Conservation (phyloP, 2,329 filamentous ascomycete genomes). For the Colletotrichum liriopes region DNA sequence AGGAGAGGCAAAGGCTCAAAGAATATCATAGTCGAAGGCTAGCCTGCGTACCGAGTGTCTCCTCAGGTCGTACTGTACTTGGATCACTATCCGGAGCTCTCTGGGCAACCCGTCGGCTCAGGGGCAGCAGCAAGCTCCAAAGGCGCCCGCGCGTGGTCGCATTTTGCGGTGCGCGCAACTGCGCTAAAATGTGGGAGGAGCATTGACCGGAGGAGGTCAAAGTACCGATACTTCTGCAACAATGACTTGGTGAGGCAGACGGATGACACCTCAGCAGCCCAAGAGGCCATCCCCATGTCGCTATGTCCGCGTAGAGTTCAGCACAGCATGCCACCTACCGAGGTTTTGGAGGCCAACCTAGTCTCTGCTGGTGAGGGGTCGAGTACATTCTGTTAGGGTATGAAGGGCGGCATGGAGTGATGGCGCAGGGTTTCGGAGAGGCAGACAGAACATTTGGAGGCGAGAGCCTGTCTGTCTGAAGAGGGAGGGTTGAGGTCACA, state of each 20-base stretch:
- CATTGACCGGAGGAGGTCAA: slow-evolving; percentile 18
- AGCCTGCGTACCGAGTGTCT: slow-evolving; percentile 1
- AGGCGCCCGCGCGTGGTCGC: slow-evolving; percentile 23
- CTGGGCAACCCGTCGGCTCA: slow-evolving; percentile 21
- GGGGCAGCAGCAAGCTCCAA: slow-evolving; percentile 21
- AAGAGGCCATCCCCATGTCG: slow-evolving; percentile 27
- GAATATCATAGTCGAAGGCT: neutral
- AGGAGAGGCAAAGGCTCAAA: slow-evolving; percentile 3
- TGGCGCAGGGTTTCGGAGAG: slow-evolving; percentile 1
- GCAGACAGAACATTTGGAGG: slow-evolving; percentile 12
- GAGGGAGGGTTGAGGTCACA: slow-evolving; percentile 12
- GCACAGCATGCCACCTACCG: slow-evolving; percentile 33
- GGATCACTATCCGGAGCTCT: slow-evolving; percentile 23
- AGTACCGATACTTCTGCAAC: slow-evolving; percentile 40
- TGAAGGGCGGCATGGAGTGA: slow-evolving; percentile 3
- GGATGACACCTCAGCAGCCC: slow-evolving; percentile 36
- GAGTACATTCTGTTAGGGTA: slow-evolving; percentile 1
- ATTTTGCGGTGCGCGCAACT: slow-evolving; percentile 30
- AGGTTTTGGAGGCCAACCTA: slow-evolving; percentile 29
- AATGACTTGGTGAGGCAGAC: slow-evolving; percentile 27
- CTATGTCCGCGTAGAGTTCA: slow-evolving; percentile 25
- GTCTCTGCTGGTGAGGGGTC: slow-evolving; percentile 21
- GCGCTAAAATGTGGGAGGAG: slow-evolving; percentile 15
- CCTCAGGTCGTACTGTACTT: slow-evolving; percentile 21
- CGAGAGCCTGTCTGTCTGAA: slow-evolving; percentile 6